Percentiles rank a stretch among this genome's conserved stretches.
Evolutionary conservation across 108 stramenopile genomes (phyloP).

Genomic region (Bacterosira constricta): DNA sequence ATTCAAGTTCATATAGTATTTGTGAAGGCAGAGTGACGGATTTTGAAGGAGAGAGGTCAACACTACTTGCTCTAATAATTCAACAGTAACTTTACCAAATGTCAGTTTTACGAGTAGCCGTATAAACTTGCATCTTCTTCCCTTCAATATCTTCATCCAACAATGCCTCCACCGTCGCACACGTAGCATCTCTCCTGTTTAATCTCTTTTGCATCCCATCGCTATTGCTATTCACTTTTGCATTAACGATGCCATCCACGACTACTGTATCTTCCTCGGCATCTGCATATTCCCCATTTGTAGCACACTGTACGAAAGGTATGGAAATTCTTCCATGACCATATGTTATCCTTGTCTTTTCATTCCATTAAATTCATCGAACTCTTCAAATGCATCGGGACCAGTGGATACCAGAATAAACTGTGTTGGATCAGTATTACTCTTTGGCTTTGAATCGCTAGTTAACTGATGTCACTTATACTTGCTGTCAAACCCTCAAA

Average conservation of each 20-base stretch:
- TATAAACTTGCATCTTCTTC: conserved; percentile 59
- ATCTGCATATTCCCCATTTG: conserved; percentile 70
- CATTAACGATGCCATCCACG: conserved; percentile 13
- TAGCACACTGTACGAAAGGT: conserved; percentile 53
- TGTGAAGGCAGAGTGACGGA: too few species aligned
- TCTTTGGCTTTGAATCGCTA: background rate
- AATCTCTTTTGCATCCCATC: conserved; percentile 45
- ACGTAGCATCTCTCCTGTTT: conserved; percentile 80
- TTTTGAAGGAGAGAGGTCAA: too few species aligned
- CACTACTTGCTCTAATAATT: too few species aligned
- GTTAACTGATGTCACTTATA: conserved; percentile 22
- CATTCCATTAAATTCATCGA: conserved; percentile 71
- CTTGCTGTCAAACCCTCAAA: conserved; percentile 50
- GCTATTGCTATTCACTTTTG: background rate
- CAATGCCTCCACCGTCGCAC: conserved; percentile 70
- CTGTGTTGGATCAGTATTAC: conserved; percentile 47
- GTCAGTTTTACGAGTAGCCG: conserved; percentile 7
- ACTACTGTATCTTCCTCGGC: conserved; percentile 13
- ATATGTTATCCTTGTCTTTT: conserved; percentile 76
- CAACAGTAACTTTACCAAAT: too few species aligned
- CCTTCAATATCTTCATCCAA: conserved; percentile 56
- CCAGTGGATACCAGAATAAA: conserved; percentile 71
- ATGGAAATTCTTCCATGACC: conserved; percentile 59
- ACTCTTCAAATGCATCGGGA: conserved; percentile 66
- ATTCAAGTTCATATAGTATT: too few species aligned